Percentiles rank a stretch among this genome's conserved stretches.
Evolutionary conservation across 1,284 basidiomycete species (phyloP).

Genomic region (Stereum hirsutum): DNA sequence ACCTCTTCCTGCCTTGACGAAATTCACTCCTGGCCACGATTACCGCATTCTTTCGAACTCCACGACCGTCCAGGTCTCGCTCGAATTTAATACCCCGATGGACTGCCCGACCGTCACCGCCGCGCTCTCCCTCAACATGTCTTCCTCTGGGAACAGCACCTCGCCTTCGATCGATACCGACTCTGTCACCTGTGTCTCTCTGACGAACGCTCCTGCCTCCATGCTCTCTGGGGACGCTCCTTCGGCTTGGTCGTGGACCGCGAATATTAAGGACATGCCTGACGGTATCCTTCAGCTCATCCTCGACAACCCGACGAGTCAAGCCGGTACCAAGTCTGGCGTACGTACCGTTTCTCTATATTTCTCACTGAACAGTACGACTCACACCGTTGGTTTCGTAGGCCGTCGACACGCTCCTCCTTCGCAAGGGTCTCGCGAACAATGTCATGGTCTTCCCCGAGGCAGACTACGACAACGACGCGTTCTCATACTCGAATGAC

Average conservation of each 20-base stretch:
- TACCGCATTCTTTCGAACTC: slow-evolving; percentile 56
- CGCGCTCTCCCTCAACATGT: slow-evolving; percentile 57
- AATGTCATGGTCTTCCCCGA: slow-evolving; percentile 82
- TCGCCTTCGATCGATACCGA: slow-evolving; percentile 37
- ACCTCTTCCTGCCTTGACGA: slow-evolving; percentile 65
- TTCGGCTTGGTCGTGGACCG: slow-evolving; percentile 66
- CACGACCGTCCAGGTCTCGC: slow-evolving; percentile 53
- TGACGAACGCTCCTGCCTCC: slow-evolving; percentile 36
- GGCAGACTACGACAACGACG: slow-evolving; percentile 62
- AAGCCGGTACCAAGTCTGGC: slow-evolving; percentile 38
- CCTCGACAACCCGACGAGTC: slow-evolving; percentile 45
- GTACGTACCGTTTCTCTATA: slow-evolving; percentile 27
- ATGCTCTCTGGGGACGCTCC: slow-evolving; percentile 42
- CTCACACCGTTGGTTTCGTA: slow-evolving; percentile 20
- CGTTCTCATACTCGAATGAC: slow-evolving; percentile 52
- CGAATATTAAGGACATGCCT: slow-evolving; percentile 60
- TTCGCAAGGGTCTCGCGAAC: slow-evolving; percentile 66
- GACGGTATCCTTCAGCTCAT: slow-evolving; percentile 76
- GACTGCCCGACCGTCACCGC: slow-evolving; percentile 57
- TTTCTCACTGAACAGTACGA: slow-evolving; percentile 5
- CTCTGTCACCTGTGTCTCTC: slow-evolving; percentile 36
- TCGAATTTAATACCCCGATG: slow-evolving; percentile 79
- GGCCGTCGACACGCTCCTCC: slow-evolving; percentile 63
- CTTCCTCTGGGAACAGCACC: slow-evolving; percentile 56
- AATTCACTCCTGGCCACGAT: slow-evolving; percentile 81